Evolutionary conservation across 306 rosid species (phyloP).

Genomic region (cucumber (Cucumis sativus)): DNA sequence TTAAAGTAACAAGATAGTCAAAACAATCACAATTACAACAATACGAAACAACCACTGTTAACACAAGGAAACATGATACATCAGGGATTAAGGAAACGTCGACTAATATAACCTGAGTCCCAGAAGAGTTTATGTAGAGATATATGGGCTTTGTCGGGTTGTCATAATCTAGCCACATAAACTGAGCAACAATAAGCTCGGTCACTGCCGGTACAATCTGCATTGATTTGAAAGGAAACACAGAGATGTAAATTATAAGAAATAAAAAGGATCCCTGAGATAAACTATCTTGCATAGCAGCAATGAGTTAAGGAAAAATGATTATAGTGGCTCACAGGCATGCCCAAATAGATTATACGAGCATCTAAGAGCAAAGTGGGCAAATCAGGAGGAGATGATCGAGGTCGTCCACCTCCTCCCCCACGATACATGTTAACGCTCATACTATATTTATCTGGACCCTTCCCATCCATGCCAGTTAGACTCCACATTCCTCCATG

Average conservation of each 20-base stretch:
- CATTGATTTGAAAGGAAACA: conserved; percentile 19
- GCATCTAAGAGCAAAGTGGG: conserved; percentile 90
- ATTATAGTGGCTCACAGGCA: conserved; percentile 64
- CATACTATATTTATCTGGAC: conserved; percentile 63
- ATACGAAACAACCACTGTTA: background rate
- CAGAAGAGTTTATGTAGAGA: conserved; percentile 80
- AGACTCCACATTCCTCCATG: conserved; percentile 73
- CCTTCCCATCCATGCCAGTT: conserved; percentile 30
- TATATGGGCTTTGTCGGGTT: conserved; percentile 68
- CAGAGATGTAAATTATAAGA: conserved; percentile 2
- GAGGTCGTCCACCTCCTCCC: conserved; percentile 62
- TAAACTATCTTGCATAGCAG: background rate
- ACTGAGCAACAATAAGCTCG: conserved; percentile 85
- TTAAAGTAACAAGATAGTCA: background rate
- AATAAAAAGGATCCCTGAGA: background rate
- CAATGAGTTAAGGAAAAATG: conserved; percentile 4
- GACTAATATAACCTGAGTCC: conserved; percentile 60
- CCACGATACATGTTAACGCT: conserved; percentile 80
- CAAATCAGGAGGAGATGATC: conserved; percentile 83
- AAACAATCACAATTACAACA: background rate
- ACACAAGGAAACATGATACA: background rate
- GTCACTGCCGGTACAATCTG: conserved; percentile 93
- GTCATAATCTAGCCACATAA: conserved; percentile 93
- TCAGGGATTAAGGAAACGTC: background rate
- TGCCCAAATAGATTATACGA: conserved; percentile 72